Evolutionary conservation across 139 green algal species (phyloP), one percentile per base, ranked within the genome.

Genomic region (Trebouxia sp.): DNA sequence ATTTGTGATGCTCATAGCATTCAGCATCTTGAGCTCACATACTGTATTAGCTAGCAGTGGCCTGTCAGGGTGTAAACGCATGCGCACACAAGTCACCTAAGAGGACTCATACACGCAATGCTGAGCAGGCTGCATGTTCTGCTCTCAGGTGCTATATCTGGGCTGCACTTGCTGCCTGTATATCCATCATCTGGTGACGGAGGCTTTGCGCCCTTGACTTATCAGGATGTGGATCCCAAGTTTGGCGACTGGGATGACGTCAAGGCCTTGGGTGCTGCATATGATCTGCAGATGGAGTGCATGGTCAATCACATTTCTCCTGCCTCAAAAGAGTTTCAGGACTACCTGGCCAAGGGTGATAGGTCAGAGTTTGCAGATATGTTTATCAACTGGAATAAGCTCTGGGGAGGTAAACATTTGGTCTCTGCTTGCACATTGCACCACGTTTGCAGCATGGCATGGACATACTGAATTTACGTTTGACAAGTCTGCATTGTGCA

Each of bases 291-390:
- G 75, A 62, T 88, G 51, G 86, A 90, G 81, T 85, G 82, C 56
- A 90, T 90, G 86, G 81, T 88, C 41, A 90, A 90, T 70, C 86
- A 90, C 76, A 87, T 90, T 37, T 86, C 79, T 24, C 83, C 86
- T 20, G 75, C 41, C 1, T 84, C 75, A 17, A 48, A 72, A 1
- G 78, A 90, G 79, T 90, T 90, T 37, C 82, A 87, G 62, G 86
- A 90, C 67, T 90, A 83, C 39, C 17, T 85, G 39, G 56, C 80
- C 30, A 65, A 87, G 15, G 83, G 86, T 8, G 67, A 82, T 5
- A 39, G 75, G n/a, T 90, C 86, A 3, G 24, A 79, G 66, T 85
- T 70, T 37, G 53, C 24, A 22, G 45, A 77, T 38, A 83, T 89
- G 85, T 89, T 87, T 70, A 84, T 88, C 41, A 48, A 86, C 45